phyloP scores from a whole-genome alignment of 495 filamentous ascomycete genomes.

The Cladorrhinum samala region DNA sequence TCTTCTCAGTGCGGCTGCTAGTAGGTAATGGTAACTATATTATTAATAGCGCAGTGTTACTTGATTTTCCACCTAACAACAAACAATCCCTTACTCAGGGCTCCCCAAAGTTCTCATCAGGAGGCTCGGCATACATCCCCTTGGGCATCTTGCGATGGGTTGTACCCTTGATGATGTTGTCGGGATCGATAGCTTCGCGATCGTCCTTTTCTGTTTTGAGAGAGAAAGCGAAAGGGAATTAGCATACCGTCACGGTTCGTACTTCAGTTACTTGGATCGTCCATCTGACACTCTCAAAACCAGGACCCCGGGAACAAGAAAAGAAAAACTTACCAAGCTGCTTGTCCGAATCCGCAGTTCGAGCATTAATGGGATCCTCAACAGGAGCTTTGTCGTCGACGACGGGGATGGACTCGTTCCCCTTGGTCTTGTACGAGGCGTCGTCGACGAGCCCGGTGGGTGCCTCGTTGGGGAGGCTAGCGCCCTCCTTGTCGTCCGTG shows the following conservation, averaged over 20 bases:
- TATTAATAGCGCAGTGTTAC: too few relatives aligned
- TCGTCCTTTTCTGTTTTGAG: conserved; percentile 50
- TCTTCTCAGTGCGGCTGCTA: too few relatives aligned
- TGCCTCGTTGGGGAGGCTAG: conserved; percentile 9
- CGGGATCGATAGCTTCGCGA: conserved; percentile 45
- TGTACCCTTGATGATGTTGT: conserved; percentile 44
- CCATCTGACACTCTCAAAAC: too few relatives aligned
- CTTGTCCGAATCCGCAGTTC: conserved; percentile 43
- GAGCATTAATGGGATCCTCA: conserved; percentile 42
- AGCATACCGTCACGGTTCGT: too few relatives aligned
- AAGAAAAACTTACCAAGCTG: conserved; percentile 39
- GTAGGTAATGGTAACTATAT: too few relatives aligned
- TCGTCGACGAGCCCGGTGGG: conserved; percentile 26
- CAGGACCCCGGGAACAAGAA: too few relatives aligned
- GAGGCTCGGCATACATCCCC: conserved; percentile 46
- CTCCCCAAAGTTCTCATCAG: conserved; percentile 42
- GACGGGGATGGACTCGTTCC: conserved; percentile 44
- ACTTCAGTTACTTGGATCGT: too few relatives aligned
- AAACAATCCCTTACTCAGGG: too few relatives aligned
- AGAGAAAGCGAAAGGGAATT: too few relatives aligned
- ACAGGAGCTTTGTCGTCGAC: conserved; percentile 44
- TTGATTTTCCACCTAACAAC: too few relatives aligned
- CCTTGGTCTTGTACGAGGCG: conserved; percentile 25
- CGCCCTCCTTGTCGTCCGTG: conserved; percentile 19
- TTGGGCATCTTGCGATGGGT: conserved; percentile 43